Conservation (phyloP, 768 basidiomycete genomes). For the Collybia sp. region DNA sequence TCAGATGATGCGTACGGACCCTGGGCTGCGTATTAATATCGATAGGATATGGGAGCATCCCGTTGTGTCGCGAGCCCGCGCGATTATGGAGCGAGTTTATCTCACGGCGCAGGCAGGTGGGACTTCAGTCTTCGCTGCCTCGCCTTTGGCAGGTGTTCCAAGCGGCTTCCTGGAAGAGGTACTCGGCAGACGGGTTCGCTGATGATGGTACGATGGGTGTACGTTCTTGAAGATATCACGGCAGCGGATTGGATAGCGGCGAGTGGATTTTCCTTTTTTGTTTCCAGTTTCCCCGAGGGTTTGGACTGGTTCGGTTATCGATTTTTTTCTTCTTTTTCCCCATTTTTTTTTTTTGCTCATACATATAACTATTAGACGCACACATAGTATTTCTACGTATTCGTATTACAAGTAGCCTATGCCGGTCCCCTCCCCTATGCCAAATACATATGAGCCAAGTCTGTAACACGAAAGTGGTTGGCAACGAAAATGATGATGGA, state of each 20-base stretch:
- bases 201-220: constrained; percentile 32
- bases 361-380: constrained; percentile 3
- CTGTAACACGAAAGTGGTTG: background rate
- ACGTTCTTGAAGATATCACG: constrained; percentile 21
- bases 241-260: no score
- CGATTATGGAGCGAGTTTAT: constrained; percentile 53
- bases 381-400: constrained; percentile 2
- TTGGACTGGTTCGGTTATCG: constrained; percentile 7
- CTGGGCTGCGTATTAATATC: constrained; percentile 52
- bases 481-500: background rate
- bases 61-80: constrained; percentile 59
- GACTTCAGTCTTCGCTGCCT: constrained; percentile 46
- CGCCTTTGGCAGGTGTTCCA: constrained; percentile 56
- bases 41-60: constrained; percentile 55
- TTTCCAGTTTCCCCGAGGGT: constrained; percentile 1
- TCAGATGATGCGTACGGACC: constrained; percentile 75
- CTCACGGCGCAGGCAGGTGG: constrained; percentile 27
- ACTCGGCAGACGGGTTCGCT: constrained; percentile 26
- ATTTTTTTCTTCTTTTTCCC: constrained; percentile 10
- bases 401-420: constrained; percentile 5
- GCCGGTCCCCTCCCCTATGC: background rate
- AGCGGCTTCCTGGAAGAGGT: constrained; percentile 64
- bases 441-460: background rate
- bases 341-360: constrained; percentile 6
- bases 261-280: background rate